phyloP scores from a whole-genome alignment of 805 yeast genomes.

The Lipomyces spencermartinsiae region DNA sequence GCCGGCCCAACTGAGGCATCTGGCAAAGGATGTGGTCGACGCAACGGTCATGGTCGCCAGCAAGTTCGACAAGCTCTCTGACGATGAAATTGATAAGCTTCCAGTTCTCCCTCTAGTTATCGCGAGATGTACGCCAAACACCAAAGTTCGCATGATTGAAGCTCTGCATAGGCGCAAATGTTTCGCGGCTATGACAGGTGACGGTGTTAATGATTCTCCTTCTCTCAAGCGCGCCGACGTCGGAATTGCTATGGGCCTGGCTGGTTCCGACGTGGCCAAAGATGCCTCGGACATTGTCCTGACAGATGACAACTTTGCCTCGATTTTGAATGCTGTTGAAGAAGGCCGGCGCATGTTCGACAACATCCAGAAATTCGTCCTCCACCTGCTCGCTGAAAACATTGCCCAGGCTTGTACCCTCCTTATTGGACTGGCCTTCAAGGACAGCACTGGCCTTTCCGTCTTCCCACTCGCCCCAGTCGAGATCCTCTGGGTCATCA shows the following conservation, averaged over 20 bases:
- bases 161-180: constrained; percentile 95
- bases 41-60: constrained; percentile 83
- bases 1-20: constrained; percentile 50
- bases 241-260: constrained; percentile 82
- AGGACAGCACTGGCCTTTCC: constrained; percentile 38
- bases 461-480: constrained; percentile 80
- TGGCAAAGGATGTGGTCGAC: constrained; percentile 40
- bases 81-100: constrained; percentile 72
- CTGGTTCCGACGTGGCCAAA: constrained; percentile 97
- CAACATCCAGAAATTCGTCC: constrained; percentile 86
- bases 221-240: constrained; percentile 93
- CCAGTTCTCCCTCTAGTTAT: constrained; percentile 75
- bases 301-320: constrained; percentile 94
- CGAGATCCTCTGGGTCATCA: constrained; percentile 78
- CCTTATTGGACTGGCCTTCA: constrained; percentile 27
- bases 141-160: constrained; percentile 83
- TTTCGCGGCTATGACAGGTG: constrained; percentile 98
- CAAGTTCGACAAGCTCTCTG: constrained; percentile 72
- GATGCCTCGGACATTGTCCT: constrained; percentile 98
- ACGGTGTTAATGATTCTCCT: constrained; percentile 98
- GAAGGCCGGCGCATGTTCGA: constrained; percentile 97
- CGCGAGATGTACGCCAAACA: constrained; percentile 95
- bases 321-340: constrained; percentile 88
- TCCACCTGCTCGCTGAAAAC: constrained; percentile 70
- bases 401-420: constrained; percentile 45